phyloP scores from a whole-genome alignment of 1,284 basidiomycete species.

The Megacollybia platyphylla region DNA sequence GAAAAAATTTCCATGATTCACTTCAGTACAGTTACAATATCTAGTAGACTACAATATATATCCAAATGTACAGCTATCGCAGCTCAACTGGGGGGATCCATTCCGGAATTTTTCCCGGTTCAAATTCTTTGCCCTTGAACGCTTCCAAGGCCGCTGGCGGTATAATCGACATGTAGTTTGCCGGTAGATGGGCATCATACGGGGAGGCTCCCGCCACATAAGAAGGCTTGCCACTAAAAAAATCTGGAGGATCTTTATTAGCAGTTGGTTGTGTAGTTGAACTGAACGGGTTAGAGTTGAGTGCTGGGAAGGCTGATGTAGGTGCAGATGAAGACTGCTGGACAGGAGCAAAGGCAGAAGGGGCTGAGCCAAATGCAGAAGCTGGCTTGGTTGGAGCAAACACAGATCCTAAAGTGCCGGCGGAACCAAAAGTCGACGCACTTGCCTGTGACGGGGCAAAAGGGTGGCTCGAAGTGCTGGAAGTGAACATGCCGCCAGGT shows the following conservation, averaged over 20 bases:
- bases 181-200: constrained; percentile 46
- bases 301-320: constrained; percentile 3
- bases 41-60: no score
- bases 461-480: neutral
- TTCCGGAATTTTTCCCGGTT: constrained; percentile 65
- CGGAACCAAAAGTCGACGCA: constrained; percentile 11
- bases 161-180: constrained; percentile 40
- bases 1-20: no score
- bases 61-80: constrained; percentile 19
- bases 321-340: constrained; percentile 12
- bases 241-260: constrained; percentile 24
- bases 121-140: constrained; percentile 51
- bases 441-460: constrained; percentile 3
- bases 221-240: constrained; percentile 23
- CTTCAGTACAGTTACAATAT: no score
- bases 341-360: constrained; percentile 5
- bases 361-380: constrained; percentile 1
- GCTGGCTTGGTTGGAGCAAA: constrained; percentile 2
- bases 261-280: constrained; percentile 11
- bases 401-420: neutral
- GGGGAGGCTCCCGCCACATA: constrained; percentile 34
- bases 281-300: constrained; percentile 9
- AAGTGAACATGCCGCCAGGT: constrained; percentile 7
- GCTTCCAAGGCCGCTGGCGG: constrained; percentile 41
- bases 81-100: constrained; percentile 67